Conservation (phyloP, 805 yeast genomes). For the Lachancea nothofagi region DNA sequence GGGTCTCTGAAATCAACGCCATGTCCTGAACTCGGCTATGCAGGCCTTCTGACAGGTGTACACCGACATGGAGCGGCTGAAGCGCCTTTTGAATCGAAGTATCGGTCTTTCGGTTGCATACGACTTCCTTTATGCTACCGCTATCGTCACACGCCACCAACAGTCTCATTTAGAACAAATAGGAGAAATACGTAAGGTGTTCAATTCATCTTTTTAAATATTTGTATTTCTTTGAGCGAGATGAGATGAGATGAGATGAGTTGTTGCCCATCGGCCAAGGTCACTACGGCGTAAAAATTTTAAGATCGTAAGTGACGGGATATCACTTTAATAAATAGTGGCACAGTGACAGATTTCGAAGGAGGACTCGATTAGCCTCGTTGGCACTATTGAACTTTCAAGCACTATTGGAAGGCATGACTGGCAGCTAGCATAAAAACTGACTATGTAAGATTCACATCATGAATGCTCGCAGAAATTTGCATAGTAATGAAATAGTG, state of each 20-base stretch:
- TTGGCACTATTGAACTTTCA: no score
- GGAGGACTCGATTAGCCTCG: no score
- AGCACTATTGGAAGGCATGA: no score
- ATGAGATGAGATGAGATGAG: slow-evolving; percentile 15
- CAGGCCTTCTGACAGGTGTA: slow-evolving; percentile 39
- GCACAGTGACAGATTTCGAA: no score
- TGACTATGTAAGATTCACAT: no score
- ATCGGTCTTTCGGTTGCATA: slow-evolving; percentile 66
- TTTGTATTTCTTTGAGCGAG: background rate
- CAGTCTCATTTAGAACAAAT: slow-evolving; percentile 47
- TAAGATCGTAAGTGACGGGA: background rate
- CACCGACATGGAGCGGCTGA: slow-evolving; percentile 54
- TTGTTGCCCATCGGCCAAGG: no score
- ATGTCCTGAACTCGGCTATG: slow-evolving; percentile 37
- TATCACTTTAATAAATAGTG: no score
- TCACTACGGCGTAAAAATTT: background rate
- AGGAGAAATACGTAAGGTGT: background rate
- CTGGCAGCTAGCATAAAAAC: no score
- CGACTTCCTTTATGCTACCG: slow-evolving; percentile 59
- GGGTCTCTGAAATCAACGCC: slow-evolving; percentile 28
- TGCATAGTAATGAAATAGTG: no score
- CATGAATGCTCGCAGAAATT: no score
- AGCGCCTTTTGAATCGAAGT: slow-evolving; percentile 64
- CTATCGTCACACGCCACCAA: slow-evolving; percentile 61
- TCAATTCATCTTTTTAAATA: no score